Conservation (phyloP, 257 asterid genomes). For the Anisodus tanguticus region DNA sequence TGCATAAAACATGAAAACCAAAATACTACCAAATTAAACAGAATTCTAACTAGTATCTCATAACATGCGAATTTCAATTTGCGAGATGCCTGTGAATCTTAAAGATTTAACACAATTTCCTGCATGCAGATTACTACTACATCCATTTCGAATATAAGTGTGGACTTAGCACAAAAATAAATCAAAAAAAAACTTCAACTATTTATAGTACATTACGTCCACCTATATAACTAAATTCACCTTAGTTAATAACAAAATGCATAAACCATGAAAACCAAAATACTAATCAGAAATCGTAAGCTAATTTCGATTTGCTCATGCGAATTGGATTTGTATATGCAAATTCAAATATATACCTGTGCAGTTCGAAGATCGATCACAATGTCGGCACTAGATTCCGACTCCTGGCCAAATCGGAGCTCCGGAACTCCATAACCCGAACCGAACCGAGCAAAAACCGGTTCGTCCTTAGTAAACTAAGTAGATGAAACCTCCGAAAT, state of each 20-base stretch:
- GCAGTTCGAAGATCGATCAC: conserved; percentile 61
- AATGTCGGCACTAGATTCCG: conserved; percentile 51
- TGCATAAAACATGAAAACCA: no score
- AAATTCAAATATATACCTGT: conserved; percentile 39
- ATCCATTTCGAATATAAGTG: not conserved
- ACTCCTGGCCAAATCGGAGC: conserved; percentile 61
- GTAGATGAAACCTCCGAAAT: conserved; percentile 70
- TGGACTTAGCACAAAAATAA: not conserved
- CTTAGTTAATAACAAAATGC: not conserved
- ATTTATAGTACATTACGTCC: not conserved
- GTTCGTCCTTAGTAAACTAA: conserved; percentile 42
- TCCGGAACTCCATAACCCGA: conserved; percentile 46
- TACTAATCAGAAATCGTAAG: not conserved
- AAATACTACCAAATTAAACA: no score
- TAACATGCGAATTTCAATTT: no score
- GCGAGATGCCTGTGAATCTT: no score
- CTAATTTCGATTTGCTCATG: not conserved
- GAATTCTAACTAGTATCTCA: no score
- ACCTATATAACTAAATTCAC: not conserved
- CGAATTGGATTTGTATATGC: no score
- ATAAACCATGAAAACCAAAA: conserved; percentile 9
- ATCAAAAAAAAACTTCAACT: not conserved
- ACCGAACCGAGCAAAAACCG: conserved; percentile 67
- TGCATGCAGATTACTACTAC: not conserved
- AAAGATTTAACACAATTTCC: not conserved